phyloP scores from a whole-genome alignment of 768 basidiomycete genomes.

The Strobilomyces echinocephalus region DNA sequence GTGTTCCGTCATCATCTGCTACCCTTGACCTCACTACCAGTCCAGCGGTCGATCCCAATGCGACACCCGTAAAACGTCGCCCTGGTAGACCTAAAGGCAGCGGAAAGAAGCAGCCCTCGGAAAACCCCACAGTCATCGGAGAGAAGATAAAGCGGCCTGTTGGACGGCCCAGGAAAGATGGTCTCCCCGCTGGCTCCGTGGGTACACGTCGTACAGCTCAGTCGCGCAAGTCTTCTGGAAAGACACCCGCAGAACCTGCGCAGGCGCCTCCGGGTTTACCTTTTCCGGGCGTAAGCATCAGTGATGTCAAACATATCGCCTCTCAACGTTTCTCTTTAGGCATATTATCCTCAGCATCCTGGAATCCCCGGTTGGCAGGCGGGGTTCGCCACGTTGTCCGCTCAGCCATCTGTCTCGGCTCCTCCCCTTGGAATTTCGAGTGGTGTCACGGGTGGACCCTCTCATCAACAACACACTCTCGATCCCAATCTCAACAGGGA shows the following conservation, averaged over 20 bases:
- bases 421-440: slow-evolving; percentile 34
- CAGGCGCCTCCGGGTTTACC: slow-evolving; percentile 27
- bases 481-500: slow-evolving; percentile 54
- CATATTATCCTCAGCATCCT: slow-evolving; percentile 31
- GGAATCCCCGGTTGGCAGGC: slow-evolving; percentile 29
- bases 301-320: background rate
- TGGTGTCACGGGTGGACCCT: slow-evolving; percentile 10
- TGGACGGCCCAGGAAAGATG: slow-evolving; percentile 77
- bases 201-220: slow-evolving; percentile 40
- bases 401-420: slow-evolving; percentile 28
- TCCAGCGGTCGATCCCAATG: slow-evolving; percentile 25
- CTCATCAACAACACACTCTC: slow-evolving; percentile 31
- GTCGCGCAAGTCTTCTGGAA: slow-evolving; percentile 37
- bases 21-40: slow-evolving; percentile 5
- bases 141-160: slow-evolving; percentile 73
- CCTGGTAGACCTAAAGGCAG: slow-evolving; percentile 79
- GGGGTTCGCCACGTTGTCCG: slow-evolving; percentile 24
- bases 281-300: slow-evolving; percentile 27
- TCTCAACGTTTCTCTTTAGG: slow-evolving; percentile 15
- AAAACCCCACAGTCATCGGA: slow-evolving; percentile 33
- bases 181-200: slow-evolving; percentile 72
- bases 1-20: background rate
- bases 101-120: slow-evolving; percentile 58
- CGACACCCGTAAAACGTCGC: slow-evolving; percentile 51
- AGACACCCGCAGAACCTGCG: slow-evolving; percentile 15